Evolutionary conservation across 108 stramenopile species (phyloP), one percentile per base, ranked within the genome.

Genomic region (Nitzschia sp.): DNA sequence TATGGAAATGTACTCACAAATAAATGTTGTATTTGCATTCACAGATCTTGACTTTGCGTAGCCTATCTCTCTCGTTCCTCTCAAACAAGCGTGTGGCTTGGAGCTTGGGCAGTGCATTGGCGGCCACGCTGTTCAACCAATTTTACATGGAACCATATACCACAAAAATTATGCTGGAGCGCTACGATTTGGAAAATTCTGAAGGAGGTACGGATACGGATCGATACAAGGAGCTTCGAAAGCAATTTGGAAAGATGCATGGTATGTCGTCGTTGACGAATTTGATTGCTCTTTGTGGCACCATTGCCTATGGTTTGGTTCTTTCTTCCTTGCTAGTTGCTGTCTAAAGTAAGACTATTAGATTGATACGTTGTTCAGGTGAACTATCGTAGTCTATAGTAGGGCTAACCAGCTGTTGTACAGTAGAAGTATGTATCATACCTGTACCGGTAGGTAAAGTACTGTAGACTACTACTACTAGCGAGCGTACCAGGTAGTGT

Each of bases 161-260:
- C 4, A 89, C 88, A 3, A 44, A 54, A 36, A 75, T 83, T 30
- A 91, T 91, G 90, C 66, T 89, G 28, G 68, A 85, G 36, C 70
- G 90, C 17, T 78, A 86, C 48, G 53, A 45, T 8, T 38, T 92
- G 58, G 91, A 92, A 66, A 73, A 82, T 32, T 38, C 36, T 45
- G 73, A 25, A 73, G 83, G 41, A 63, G 72, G 50, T 62, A 61
- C 66, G 58, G 84, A 83, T 8, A 85, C 62, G 16, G 81, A 85
- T 23, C 75, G 80, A 58, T 92, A 86, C 82, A 86, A 58, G 48
- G 71, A 72, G 45, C 71, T 57, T 15, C 13, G 63, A n/a, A 67
- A 78, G 26, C 56, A 59, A 13, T 94, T 94, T 69, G 90, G 90
- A 9, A 90, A 73, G 64, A 68, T 92, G 32, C 93, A 94, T 61